These are phyloP conservation scores for Angophora floribunda DNA, from an alignment of 345 rosid species.

Conservation along the genomic window DNA sequence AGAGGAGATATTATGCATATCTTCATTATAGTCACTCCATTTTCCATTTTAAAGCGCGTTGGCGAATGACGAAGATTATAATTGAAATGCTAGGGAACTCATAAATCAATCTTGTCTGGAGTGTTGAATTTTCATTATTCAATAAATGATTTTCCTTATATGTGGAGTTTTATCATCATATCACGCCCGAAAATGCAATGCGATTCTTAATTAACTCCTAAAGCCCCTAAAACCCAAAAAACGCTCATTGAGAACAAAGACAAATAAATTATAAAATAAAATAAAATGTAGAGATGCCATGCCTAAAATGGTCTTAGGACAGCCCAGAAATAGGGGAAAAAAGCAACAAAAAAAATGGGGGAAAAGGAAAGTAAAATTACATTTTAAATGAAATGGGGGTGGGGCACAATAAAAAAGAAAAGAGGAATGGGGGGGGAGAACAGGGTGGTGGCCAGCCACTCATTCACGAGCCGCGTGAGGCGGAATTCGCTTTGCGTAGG, in stretches of 20 bases:
- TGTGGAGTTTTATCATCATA: not conserved
- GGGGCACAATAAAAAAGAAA: not conserved
- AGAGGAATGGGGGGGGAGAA: not conserved
- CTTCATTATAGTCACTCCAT: not conserved
- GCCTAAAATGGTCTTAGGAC: not conserved
- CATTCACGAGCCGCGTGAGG: not conserved
- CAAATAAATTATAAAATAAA: too few species aligned
- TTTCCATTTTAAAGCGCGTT: not conserved
- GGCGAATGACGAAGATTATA: accelerated
- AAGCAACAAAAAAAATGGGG: too few species aligned
- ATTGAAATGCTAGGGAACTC: too few species aligned
- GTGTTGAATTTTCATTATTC: not conserved
- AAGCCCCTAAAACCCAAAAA: not conserved
- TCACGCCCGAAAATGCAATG: not conserved
- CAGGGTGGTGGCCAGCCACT: not conserved
- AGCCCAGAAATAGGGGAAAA: not conserved
- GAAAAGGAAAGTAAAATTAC: not conserved
- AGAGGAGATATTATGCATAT: not conserved
- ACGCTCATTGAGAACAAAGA: not conserved
- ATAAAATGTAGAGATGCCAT: not conserved
- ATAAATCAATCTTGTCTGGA: accelerated
- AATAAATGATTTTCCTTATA: not conserved
- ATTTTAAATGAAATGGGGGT: not conserved
- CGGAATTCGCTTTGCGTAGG: not conserved
- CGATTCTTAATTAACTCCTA: not conserved